Conservation (phyloP, 176 grass and related monocot genomes). For the Melocanna baccifera region DNA sequence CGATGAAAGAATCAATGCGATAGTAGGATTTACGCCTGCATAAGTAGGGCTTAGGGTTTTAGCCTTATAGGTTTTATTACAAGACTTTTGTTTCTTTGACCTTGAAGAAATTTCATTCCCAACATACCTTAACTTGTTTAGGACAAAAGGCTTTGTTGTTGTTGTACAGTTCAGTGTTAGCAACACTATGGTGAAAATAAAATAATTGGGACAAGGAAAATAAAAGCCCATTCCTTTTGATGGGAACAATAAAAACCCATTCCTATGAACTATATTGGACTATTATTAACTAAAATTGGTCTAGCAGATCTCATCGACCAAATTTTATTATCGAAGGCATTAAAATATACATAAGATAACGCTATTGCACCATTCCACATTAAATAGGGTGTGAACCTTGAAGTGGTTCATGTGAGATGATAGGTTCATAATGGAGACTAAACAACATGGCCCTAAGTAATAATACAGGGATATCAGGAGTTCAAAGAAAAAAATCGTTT, state of each 20-base stretch:
- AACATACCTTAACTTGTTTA: too few species aligned
- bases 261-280: not conserved
- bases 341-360: slow-evolving; percentile 6
- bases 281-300: slow-evolving; percentile 12
- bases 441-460: not conserved
- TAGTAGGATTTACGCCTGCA: too few species aligned
- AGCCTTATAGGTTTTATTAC: too few species aligned
- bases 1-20: too few species aligned
- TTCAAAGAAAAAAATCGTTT: slow-evolving; percentile 1
- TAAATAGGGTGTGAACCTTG: not conserved
- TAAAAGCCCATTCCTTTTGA: not conserved
- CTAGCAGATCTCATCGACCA: not conserved
- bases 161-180: too few species aligned
- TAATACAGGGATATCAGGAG: slow-evolving; percentile 15
- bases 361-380: not conserved
- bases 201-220: not conserved
- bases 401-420: slow-evolving; percentile 4
- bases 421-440: not conserved
- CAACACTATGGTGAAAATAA: not conserved
- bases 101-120: too few species aligned
- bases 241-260: not conserved
- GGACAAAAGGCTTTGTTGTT: too few species aligned
- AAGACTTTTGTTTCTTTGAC: too few species aligned
- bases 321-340: slow-evolving; percentile 4
- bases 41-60: too few species aligned